phyloP scores from a whole-genome alignment of 768 basidiomycete genomes.

The Termitomyces sp. region DNA sequence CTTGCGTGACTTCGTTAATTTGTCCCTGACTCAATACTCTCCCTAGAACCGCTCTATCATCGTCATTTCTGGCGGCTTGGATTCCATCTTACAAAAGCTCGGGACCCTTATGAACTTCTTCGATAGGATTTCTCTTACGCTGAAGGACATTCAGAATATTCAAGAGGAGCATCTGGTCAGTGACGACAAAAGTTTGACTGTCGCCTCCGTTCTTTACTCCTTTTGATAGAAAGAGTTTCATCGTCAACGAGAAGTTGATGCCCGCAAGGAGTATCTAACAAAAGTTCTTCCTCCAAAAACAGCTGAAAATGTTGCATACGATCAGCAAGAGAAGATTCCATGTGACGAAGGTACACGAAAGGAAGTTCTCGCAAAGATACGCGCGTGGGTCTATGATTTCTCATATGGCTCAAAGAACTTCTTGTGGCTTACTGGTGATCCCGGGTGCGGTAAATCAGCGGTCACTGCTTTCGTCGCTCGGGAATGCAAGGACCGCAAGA shows the following conservation, averaged over 20 bases:
- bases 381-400: constrained; percentile 2
- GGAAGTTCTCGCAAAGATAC: constrained; percentile 1
- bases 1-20: background rate
- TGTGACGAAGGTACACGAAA: constrained; percentile 4
- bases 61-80: constrained; percentile 7
- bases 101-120: background rate
- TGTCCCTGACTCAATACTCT: background rate
- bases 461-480: constrained; percentile 4
- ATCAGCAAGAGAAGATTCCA: constrained; percentile 1
- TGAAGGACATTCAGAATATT: background rate
- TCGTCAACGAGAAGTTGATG: background rate
- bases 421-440: constrained; percentile 8
- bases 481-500: constrained; percentile 1
- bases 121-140: background rate
- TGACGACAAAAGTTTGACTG: background rate
- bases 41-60: constrained; percentile 11
- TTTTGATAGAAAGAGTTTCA: background rate
- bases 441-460: constrained; percentile 5
- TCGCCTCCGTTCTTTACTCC: background rate
- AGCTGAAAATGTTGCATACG: background rate
- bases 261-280: background rate
- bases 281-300: background rate
- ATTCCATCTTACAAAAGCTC: constrained; percentile 4
- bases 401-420: background rate
- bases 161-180: constrained; percentile 3